A percentile compares a stretch with the other conserved stretches of the same genome.
Conservation (phyloP, 2,329 filamentous ascomycete genomes). For the Tolypocladium nubicola region DNA sequence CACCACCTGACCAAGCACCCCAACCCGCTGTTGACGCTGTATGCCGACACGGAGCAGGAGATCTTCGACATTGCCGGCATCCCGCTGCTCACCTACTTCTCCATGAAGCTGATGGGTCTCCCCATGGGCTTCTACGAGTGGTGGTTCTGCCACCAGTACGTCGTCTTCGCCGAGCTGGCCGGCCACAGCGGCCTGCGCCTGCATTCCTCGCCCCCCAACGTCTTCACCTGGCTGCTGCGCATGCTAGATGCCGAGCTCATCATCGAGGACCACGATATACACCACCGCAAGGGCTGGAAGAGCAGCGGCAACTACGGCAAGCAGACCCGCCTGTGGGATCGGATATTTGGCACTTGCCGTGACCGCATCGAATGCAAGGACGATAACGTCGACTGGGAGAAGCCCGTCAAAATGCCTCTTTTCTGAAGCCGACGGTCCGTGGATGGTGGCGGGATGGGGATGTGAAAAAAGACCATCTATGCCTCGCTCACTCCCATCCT, state of each 20-base stretch:
- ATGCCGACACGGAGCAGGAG: slow-evolving; percentile 30
- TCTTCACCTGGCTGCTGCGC: slow-evolving; percentile 20
- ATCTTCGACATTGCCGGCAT: slow-evolving; percentile 29
- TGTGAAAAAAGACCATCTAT: too few relatives aligned
- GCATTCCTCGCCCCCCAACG: slow-evolving; percentile 18
- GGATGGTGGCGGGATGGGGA: too few relatives aligned
- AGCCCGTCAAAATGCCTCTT: slow-evolving; percentile 16
- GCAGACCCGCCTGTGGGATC: slow-evolving; percentile 25
- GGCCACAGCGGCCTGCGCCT: slow-evolving; percentile 28
- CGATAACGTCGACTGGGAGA: slow-evolving; percentile 19
- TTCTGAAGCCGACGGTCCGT: slow-evolving; percentile 1
- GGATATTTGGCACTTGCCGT: slow-evolving; percentile 22
- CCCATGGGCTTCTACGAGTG: slow-evolving; percentile 35
- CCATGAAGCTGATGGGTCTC: slow-evolving; percentile 19
- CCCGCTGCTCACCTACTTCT: slow-evolving; percentile 25
- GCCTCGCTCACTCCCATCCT: too few relatives aligned
- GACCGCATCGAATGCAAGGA: slow-evolving; percentile 22
- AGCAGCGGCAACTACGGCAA: slow-evolving; percentile 27
- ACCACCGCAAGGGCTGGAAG: slow-evolving; percentile 25
- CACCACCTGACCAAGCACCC: slow-evolving; percentile 35
- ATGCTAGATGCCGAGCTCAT: slow-evolving; percentile 22
- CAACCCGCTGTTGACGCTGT: slow-evolving; percentile 27
- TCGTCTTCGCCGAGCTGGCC: slow-evolving; percentile 25
- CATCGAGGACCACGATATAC: slow-evolving; percentile 30
- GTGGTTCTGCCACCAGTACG: slow-evolving; percentile 33